phyloP scores from a whole-genome alignment of 352 stramenopile genomes.

The Halophytophthora polymorphica region DNA sequence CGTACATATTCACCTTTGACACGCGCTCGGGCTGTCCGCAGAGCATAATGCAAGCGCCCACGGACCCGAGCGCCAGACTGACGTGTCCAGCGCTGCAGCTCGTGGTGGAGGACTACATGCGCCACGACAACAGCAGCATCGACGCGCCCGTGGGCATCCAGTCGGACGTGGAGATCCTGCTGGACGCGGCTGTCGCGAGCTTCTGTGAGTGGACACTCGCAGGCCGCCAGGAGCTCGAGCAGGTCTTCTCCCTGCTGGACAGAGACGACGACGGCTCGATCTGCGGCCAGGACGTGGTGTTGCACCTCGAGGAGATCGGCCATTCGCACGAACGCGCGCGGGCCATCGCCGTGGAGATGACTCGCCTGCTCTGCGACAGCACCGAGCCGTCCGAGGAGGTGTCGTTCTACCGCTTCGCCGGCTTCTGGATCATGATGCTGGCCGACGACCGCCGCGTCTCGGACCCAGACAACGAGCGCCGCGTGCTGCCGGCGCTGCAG shows the following conservation, averaged over 20 bases:
- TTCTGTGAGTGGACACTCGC: constrained; percentile 38
- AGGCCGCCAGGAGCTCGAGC: constrained; percentile 30
- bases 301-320: constrained; percentile 34
- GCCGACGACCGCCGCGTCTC: constrained; percentile 36
- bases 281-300: constrained; percentile 38
- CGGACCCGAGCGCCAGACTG: background rate
- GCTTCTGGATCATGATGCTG: constrained; percentile 56
- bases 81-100: constrained; percentile 9
- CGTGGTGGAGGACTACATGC: constrained; percentile 41
- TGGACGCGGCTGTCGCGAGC: constrained; percentile 41
- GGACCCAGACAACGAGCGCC: constrained; percentile 37
- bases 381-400: constrained; percentile 52
- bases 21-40: constrained; percentile 24
- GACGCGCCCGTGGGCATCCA: constrained; percentile 40
- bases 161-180: constrained; percentile 52
- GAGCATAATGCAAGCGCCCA: constrained; percentile 31
- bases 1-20: constrained; percentile 54
- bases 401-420: constrained; percentile 44
- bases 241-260: constrained; percentile 44
- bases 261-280: constrained; percentile 48
- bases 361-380: constrained; percentile 35
- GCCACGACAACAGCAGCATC: constrained; percentile 23
- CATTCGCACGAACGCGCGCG: constrained; percentile 27
- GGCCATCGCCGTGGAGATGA: constrained; percentile 41
- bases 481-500: constrained; percentile 31